Conservation (phyloP, 2,329 filamentous ascomycete genomes). For the Cryoendolithus antarcticus region DNA sequence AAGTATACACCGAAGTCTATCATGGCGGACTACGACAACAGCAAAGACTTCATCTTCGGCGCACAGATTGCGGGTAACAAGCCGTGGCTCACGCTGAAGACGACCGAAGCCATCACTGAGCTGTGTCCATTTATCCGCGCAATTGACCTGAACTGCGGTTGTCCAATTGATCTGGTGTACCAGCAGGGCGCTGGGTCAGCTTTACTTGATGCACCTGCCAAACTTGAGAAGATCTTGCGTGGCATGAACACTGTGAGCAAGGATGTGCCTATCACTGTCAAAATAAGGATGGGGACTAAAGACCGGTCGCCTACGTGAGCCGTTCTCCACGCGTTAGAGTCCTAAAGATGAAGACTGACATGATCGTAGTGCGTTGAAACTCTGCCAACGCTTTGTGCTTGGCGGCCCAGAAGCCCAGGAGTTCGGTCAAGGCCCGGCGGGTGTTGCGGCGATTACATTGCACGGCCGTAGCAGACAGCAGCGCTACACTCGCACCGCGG, state of each 20-base stretch:
- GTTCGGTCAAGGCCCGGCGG: conserved; percentile 56
- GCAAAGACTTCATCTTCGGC: conserved; percentile 75
- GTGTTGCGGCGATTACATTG: conserved; percentile 88
- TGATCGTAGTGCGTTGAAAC: no score
- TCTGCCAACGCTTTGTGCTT: conserved; percentile 72
- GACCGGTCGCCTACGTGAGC: conserved; percentile 63
- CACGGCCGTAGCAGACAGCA: conserved; percentile 91
- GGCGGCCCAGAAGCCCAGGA: conserved; percentile 62
- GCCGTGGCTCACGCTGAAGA: conserved; percentile 80
- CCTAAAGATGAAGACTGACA: no score
- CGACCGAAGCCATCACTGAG: conserved; percentile 65
- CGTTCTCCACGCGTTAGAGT: no score
- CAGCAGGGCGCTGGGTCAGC: conserved; percentile 80
- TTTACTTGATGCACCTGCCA: conserved; percentile 74
- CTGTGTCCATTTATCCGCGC: conserved; percentile 74
- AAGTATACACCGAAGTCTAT: conserved; percentile 48
- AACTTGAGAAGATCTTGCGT: conserved; percentile 85
- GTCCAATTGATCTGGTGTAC: conserved; percentile 89
- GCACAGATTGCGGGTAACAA: conserved; percentile 89
- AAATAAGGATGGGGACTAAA: conserved; percentile 84
- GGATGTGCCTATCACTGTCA: conserved; percentile 83
- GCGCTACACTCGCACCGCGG: conserved; percentile 80
- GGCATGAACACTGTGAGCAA: conserved; percentile 93
- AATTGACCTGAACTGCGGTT: conserved; percentile 93
- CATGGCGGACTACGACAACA: conserved; percentile 67